These are phyloP conservation scores for Cystobasidiopsis lactophilus DNA, from an alignment of 768 basidiomycete genomes.

Conservation along the genomic window DNA sequence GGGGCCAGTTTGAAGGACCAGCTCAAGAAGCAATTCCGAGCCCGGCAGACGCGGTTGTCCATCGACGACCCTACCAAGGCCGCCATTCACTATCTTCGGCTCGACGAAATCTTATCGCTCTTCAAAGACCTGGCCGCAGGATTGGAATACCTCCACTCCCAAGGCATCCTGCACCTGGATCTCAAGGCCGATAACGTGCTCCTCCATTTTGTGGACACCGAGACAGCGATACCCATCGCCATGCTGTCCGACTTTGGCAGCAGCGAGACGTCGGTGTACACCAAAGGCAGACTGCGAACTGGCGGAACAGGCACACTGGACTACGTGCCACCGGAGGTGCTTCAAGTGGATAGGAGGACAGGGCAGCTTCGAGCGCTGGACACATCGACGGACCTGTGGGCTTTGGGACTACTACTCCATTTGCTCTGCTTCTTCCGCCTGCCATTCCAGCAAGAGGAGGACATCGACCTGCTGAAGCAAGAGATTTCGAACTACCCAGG, in stretches of 20 bases:
- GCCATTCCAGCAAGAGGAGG: slow-evolving; percentile 52
- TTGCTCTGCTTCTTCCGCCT: slow-evolving; percentile 76
- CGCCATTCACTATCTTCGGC: slow-evolving; percentile 62
- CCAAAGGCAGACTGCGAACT: slow-evolving; percentile 40
- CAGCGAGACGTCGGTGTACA: slow-evolving; percentile 50
- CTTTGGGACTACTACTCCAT: slow-evolving; percentile 77
- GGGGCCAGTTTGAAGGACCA: slow-evolving; percentile 25
- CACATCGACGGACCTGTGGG: slow-evolving; percentile 92
- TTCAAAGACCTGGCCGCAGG: slow-evolving; percentile 74
- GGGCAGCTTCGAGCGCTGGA: slow-evolving; percentile 49
- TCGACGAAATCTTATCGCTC: slow-evolving; percentile 57
- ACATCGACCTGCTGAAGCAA: slow-evolving; percentile 44
- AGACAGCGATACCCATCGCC: slow-evolving; percentile 38
- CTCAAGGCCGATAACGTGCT: slow-evolving; percentile 30
- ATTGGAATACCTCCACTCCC: slow-evolving; percentile 43
- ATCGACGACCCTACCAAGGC: slow-evolving; percentile 2
- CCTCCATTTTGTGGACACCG: slow-evolving; percentile 3
- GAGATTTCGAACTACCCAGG: slow-evolving; percentile 58
- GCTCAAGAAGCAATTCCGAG: slow-evolving; percentile 56
- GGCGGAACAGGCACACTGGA: slow-evolving; percentile 96
- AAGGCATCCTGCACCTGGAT: slow-evolving; percentile 67
- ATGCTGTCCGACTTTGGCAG: slow-evolving; percentile 95
- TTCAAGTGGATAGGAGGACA: slow-evolving; percentile 39
- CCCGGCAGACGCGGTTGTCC: slow-evolving; percentile 35
- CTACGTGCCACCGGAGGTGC: slow-evolving; percentile 60